These are phyloP conservation scores for Erysimum cheiri DNA, from an alignment of 441 rosid genomes.

Conservation along the genomic window DNA sequence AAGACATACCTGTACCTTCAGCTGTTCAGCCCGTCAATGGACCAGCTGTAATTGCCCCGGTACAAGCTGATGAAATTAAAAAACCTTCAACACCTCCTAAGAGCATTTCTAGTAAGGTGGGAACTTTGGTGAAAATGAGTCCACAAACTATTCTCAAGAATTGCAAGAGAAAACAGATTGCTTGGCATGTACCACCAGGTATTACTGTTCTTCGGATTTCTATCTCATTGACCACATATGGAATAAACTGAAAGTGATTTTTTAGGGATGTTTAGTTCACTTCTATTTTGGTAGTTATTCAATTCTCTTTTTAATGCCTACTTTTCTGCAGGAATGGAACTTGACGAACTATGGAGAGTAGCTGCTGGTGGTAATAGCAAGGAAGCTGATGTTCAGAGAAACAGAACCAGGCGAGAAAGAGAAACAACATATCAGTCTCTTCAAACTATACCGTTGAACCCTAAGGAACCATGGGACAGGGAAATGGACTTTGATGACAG, in stretches of 20 bases:
- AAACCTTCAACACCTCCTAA: conserved; percentile 49
- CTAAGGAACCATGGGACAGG: conserved; percentile 97
- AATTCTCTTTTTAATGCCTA: conserved; percentile 45
- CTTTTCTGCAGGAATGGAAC: conserved; percentile 71
- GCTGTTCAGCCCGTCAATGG: conserved; percentile 33
- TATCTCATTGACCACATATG: conserved; percentile 29
- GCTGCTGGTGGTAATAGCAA: conserved; percentile 91
- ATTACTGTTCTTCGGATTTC: conserved; percentile 46
- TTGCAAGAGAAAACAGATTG: conserved; percentile 62
- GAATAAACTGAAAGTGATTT: background rate
- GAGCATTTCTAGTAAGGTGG: conserved; percentile 45
- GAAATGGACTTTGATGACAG: conserved; percentile 96
- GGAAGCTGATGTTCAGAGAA: conserved; percentile 85
- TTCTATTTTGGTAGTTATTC: conserved; percentile 29
- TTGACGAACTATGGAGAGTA: conserved; percentile 68
- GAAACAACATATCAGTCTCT: conserved; percentile 64
- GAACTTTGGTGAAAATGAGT: conserved; percentile 50
- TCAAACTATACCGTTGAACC: conserved; percentile 76
- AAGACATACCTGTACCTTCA: conserved; percentile 36
- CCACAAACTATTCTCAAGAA: conserved; percentile 55
- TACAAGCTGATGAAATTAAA: conserved; percentile 59
- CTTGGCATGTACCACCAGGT: conserved; percentile 91
- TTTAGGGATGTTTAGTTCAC: background rate
- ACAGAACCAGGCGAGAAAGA: conserved; percentile 85
- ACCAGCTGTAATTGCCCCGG: conserved; percentile 42